Evolutionary conservation across 2,329 filamentous ascomycete genomes (phyloP), one percentile per base, ranked within the genome.

Genomic region (Aureobasidium melanogenum): DNA sequence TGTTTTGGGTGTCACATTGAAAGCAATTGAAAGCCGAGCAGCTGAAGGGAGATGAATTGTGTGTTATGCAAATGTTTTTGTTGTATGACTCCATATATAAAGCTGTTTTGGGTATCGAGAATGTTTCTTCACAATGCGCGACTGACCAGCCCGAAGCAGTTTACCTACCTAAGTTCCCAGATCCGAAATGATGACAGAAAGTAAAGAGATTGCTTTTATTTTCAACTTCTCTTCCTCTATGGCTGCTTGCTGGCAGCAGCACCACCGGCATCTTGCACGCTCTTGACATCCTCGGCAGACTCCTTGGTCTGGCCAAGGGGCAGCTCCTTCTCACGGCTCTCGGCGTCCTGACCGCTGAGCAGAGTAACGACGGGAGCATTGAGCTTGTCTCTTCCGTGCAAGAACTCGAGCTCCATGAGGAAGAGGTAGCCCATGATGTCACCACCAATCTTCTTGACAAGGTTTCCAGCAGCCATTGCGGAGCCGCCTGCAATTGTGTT

Each of bases 371-470:
- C 87, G 12, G 91, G 91, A 61, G 87, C 87, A 68, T 87, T 85
- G 68, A 99, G 88, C 82, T 96, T 94, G 65, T 91, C 88, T 68
- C 91, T 86, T 68, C 94, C 94, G 73, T 96, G 90, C 67, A 99
- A 85, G 77, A 94, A 93, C 69, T 91, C 88, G 66, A 99, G 88
- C 76, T 97, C 93, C 73, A 97, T 88, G 70, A 99, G 89, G 80
- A 99, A 99, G 65, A 97, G 79, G 77, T 89, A 97, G 68, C 91
- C 93, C 63, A 96, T 77, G 50, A 97, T 80, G n/a, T 84, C 81
- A 66, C 92, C 94, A 67, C 91, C 91, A 66, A 95, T 84, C 76
- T 95, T 86, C 74, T 86, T 82, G 69, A 97, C 89, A 63, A 99
- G 87, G 64, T 89, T 84, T 65, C 89, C 91, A 22, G 91, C 93